Percentiles rank a stretch among this genome's conserved stretches.
These are phyloP conservation scores for Earliella scabrosa DNA, from an alignment of 1,284 basidiomycete species.

Conservation along the genomic window DNA sequence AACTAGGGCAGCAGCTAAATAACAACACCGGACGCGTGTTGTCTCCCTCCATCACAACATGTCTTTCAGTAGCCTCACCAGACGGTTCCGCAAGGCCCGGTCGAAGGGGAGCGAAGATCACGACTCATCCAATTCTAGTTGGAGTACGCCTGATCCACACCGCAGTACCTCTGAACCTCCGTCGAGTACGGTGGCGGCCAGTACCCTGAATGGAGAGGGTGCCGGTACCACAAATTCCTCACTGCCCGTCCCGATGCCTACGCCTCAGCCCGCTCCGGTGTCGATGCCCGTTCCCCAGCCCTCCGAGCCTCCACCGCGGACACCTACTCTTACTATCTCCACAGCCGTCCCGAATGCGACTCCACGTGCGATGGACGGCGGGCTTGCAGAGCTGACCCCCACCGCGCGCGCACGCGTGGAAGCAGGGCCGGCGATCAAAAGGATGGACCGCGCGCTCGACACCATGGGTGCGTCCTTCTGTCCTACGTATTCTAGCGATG, in stretches of 20 bases:
- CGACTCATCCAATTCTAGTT: neutral
- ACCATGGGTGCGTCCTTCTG: neutral
- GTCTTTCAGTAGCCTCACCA: neutral
- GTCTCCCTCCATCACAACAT: too few species aligned
- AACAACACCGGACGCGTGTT: too few species aligned
- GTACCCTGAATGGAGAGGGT: too few species aligned
- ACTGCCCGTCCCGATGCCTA: neutral
- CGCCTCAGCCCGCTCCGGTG: neutral
- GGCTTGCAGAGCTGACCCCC: neutral
- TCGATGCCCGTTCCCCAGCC: neutral
- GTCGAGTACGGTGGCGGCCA: too few species aligned
- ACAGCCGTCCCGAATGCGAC: neutral
- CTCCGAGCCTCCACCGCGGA: neutral
- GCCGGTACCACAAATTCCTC: neutral
- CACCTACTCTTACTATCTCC: neutral
- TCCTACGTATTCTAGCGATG: too few species aligned
- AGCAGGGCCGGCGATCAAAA: neutral
- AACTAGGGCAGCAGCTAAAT: too few species aligned
- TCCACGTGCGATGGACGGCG: conserved; percentile 5
- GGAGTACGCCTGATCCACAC: neutral
- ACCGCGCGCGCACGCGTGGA: conserved; percentile 1
- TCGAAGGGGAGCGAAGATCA: neutral
- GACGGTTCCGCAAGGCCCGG: neutral
- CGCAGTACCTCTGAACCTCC: neutral
- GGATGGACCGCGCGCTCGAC: conserved; percentile 1